Percentiles rank a stretch among this genome's conserved stretches.
Conservation (phyloP, 768 basidiomycete genomes). For the Clavaria fumosa region DNA sequence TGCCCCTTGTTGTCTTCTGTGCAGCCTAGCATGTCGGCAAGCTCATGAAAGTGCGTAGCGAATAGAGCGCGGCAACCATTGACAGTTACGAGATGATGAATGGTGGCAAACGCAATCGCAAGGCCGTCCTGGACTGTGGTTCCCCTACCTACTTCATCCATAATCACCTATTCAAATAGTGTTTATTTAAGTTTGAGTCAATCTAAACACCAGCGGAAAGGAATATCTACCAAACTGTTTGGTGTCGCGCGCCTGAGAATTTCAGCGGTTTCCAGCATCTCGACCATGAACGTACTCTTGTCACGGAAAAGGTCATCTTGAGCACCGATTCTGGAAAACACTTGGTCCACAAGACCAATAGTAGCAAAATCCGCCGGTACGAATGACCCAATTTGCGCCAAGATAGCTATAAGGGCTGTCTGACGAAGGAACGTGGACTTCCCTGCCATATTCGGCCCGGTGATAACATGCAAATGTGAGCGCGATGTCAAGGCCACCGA, state of each 20-base stretch:
- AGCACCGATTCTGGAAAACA: slow-evolving; percentile 92
- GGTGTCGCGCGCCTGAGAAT: slow-evolving; percentile 76
- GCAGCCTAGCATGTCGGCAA: slow-evolving; percentile 71
- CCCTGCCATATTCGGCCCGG: slow-evolving; percentile 92
- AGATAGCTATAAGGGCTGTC: slow-evolving; percentile 73
- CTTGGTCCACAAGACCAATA: slow-evolving; percentile 76
- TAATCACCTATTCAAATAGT: slow-evolving; percentile 66
- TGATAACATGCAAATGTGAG: slow-evolving; percentile 66
- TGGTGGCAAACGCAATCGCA: slow-evolving; percentile 83
- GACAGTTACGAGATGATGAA: slow-evolving; percentile 61
- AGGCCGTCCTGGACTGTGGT: slow-evolving; percentile 87
- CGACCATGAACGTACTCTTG: slow-evolving; percentile 96
- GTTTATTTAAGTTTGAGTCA: slow-evolving; percentile 1
- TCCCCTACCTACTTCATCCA: slow-evolving; percentile 98
- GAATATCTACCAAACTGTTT: slow-evolving; percentile 53
- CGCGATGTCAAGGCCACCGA: slow-evolving; percentile 43
- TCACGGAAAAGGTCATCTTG: slow-evolving; percentile 91
- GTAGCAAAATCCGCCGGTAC: slow-evolving; percentile 76
- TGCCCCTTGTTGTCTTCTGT: slow-evolving; percentile 25
- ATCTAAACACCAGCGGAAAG: background rate
- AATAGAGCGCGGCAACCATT: slow-evolving; percentile 79
- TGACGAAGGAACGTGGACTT: slow-evolving; percentile 92
- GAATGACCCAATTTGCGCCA: slow-evolving; percentile 88
- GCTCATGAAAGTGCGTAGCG: slow-evolving; percentile 96
- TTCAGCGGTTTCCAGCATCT: slow-evolving; percentile 88